Evolutionary conservation across 768 basidiomycete genomes (phyloP).

Genomic region (Erythrobasidium yunnanense): DNA sequence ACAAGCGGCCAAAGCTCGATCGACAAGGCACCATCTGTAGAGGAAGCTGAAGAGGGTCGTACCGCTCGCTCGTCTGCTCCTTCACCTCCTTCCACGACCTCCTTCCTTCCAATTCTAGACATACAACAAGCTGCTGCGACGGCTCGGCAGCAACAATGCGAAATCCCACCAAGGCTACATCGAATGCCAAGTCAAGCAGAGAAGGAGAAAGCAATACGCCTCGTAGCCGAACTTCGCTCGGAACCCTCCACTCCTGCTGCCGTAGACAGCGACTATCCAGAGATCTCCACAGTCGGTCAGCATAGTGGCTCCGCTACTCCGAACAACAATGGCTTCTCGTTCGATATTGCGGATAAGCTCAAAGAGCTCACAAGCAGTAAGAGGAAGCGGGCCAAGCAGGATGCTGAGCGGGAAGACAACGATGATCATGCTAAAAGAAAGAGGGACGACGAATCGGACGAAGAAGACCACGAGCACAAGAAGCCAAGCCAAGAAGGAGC

Average conservation of each 20-base stretch:
- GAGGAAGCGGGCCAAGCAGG: neutral
- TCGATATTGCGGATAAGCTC: neutral
- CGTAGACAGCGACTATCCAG: neutral
- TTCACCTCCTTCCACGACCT: neutral
- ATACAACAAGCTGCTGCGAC: neutral
- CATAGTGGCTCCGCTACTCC: neutral
- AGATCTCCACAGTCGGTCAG: neutral
- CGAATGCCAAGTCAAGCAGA: constrained; percentile 8
- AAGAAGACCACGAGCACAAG: neutral
- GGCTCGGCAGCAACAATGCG: neutral
- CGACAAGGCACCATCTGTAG: neutral
- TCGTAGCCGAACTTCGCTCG: constrained; percentile 10
- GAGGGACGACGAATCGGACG: neutral
- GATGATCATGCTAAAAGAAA: neutral
- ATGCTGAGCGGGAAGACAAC: constrained; percentile 21
- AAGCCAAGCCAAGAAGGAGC: constrained; percentile 22
- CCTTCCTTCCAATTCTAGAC: neutral
- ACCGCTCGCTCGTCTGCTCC: neutral
- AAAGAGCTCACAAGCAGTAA: neutral
- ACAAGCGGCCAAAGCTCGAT: neutral
- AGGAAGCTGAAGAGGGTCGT: neutral
- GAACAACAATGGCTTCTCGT: neutral
- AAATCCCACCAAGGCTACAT: neutral
- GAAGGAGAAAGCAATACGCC: constrained; percentile 3
- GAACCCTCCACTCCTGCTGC: constrained; percentile 10